Evolutionary conservation across 176 grass and related monocot species (phyloP).

Genomic region (Aegilops longissima): DNA sequence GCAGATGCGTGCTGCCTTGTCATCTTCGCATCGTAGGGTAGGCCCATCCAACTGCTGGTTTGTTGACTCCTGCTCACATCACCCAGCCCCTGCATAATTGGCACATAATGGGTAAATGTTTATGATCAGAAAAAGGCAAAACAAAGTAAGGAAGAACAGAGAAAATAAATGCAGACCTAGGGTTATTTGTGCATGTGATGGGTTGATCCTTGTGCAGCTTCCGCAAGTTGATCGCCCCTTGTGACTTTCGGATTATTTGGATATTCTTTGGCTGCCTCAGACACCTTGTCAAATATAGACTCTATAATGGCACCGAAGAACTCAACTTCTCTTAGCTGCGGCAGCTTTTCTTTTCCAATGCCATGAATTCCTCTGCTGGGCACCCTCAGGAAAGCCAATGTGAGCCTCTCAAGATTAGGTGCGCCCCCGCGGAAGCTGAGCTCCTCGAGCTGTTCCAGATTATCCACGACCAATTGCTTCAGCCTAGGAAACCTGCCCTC

Average conservation of each 20-base stretch:
- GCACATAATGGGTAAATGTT: too few relatives aligned
- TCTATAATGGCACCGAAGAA: background rate
- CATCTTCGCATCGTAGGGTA: too few relatives aligned
- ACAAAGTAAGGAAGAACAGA: too few relatives aligned
- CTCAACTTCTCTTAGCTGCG: background rate
- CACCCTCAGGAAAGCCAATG: background rate
- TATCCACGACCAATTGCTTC: conserved; percentile 15
- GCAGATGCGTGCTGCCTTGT: too few relatives aligned
- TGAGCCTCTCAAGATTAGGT: background rate
- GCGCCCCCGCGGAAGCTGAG: conserved; percentile 21
- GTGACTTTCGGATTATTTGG: conserved; percentile 1
- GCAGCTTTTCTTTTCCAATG: background rate
- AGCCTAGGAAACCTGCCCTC: background rate
- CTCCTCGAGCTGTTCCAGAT: background rate
- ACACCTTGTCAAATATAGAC: background rate
- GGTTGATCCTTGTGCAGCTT: background rate
- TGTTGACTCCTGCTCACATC: too few relatives aligned
- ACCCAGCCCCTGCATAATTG: too few relatives aligned
- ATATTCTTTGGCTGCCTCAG: background rate
- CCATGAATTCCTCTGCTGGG: background rate
- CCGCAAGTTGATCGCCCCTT: background rate
- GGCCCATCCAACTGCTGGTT: too few relatives aligned
- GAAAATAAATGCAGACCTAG: too few relatives aligned
- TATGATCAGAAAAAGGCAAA: too few relatives aligned
- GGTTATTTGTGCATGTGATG: too few relatives aligned